Base-by-base conservation (phyloP, 2,329 filamentous ascomycete species). In the Tolypocladium ovalisporum region DNA sequence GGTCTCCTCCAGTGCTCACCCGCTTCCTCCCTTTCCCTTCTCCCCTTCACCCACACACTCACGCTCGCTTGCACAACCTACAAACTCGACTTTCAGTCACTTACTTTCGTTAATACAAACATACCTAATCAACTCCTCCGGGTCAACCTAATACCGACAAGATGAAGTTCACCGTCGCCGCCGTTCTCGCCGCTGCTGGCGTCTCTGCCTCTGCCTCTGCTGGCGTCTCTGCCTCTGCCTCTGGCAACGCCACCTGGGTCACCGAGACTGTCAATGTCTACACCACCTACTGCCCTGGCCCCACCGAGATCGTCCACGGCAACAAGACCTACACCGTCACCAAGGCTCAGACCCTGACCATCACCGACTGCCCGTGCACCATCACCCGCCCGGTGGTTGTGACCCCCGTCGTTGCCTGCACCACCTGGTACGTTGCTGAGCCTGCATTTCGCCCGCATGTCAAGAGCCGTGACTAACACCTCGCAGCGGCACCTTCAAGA, bases 321-420 rank as follows among this genome's bases (percentile, higher is more conserved):
- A 76, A 73, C 73, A 77, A 80, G 71, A 88, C 85, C 74, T 88
- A 87, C 80, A 86, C 81, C 66, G 77, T 90, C 74, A 84, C 84
- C 63, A 76, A 80, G 75, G 74, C 85, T 70, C 86, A 84, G 71
- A 86, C 83, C 71, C 73, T 88, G 72, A 88, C 85, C 76, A 82
- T 88, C 79, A 83, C 83, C 66, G 77, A 86, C 79, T 87, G 86
- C 80, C 82, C 85, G 65, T 88, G 84, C 84, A 89, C 82, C 68
- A 68, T 84, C 73, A 79, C 77, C 75, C 80, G 79, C 76, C 80
- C 82, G 56, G 75, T 84, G 65, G 73, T 74, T 68, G 78, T 75
- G 71, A 75, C 76, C 69, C 75, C 77, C 61, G 71, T 74, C 52
- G 79, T 82, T 52, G 65, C 74, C 71, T 83, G 80, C 80, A 66